A percentile compares a stretch with the other conserved stretches of the same genome.
Conservation (phyloP, 2,329 filamentous ascomycete genomes). For the Helicocarpus griseus region DNA sequence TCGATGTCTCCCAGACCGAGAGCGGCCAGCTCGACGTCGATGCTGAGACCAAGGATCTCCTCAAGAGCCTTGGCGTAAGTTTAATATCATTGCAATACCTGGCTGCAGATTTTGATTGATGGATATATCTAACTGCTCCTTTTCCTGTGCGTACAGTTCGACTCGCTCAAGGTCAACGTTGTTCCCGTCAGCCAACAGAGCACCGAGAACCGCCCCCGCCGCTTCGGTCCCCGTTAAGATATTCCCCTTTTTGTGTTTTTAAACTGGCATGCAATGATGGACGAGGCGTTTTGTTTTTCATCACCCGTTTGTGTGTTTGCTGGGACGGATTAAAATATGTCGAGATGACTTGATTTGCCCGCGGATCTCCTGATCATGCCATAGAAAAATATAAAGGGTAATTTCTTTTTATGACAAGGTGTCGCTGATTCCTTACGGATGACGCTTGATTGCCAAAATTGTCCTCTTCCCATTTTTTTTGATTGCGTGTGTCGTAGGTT, state of each 20-base stretch:
- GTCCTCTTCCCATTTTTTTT: conserved; percentile 13
- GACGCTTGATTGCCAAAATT: conserved; percentile 86
- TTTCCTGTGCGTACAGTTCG: conserved; percentile 57
- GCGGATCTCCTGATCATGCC: too few species aligned
- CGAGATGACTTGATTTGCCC: too few species aligned
- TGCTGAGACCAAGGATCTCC: conserved; percentile 94
- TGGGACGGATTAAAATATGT: not conserved
- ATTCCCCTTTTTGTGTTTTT: not conserved
- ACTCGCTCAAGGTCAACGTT: conserved; percentile 94
- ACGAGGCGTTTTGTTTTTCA: not conserved
- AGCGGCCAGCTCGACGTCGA: conserved; percentile 91
- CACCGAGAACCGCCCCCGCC: conserved; percentile 67
- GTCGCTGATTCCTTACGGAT: conserved; percentile 77
- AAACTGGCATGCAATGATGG: conserved; percentile 3
- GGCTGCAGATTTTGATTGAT: not conserved
- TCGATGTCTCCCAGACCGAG: conserved; percentile 95
- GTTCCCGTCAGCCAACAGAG: conserved; percentile 83
- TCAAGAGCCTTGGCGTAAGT: conserved; percentile 98
- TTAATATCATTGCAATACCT: conserved; percentile 8
- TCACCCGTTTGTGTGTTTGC: not conserved
- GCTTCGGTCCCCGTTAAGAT: conserved; percentile 41
- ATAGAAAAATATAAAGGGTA: conserved; percentile 14
- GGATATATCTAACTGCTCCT: conserved; percentile 21
- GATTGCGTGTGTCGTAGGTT: not conserved
- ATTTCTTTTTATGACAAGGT: conserved; percentile 54